phyloP scores from a whole-genome alignment of 805 yeast species.

The Candida broadrunensis region DNA sequence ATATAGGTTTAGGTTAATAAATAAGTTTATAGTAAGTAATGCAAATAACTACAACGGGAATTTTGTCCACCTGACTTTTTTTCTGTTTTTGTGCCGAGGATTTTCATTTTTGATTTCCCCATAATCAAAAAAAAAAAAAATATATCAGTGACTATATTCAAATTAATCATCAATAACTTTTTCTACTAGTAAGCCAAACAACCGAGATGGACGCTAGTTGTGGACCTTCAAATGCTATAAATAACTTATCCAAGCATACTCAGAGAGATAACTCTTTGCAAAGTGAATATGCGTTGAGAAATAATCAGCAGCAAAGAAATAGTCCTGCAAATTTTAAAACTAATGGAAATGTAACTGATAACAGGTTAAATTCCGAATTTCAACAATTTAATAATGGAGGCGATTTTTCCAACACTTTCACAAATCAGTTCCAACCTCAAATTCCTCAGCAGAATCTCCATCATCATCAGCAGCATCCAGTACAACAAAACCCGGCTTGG shows the following conservation, averaged over 20 bases:
- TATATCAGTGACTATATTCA: not conserved
- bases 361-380: slow-evolving; percentile 36
- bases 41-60: too few relatives aligned
- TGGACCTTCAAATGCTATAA: slow-evolving; percentile 45
- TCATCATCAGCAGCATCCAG: slow-evolving; percentile 4
- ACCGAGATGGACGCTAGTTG: slow-evolving; percentile 29
- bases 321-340: slow-evolving; percentile 11
- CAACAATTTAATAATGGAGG: slow-evolving; percentile 22
- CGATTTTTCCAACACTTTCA: slow-evolving; percentile 13
- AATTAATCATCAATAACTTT: not conserved
- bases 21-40: too few relatives aligned
- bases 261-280: slow-evolving; percentile 40
- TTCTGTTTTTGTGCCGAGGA: too few relatives aligned
- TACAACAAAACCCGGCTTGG: slow-evolving; percentile 17
- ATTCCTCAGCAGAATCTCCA: slow-evolving; percentile 11
- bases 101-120: too few relatives aligned
- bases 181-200: not conserved
- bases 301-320: slow-evolving; percentile 6
- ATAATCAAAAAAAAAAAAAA: not conserved
- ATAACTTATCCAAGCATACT: slow-evolving; percentile 38
- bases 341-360: slow-evolving; percentile 23
- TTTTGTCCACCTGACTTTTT: too few relatives aligned
- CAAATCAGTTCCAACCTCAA: slow-evolving; percentile 8
- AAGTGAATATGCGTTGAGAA: slow-evolving; percentile 19
- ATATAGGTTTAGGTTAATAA: too few relatives aligned